Percentiles rank a stretch among this genome's conserved stretches.
phyloP scores from a whole-genome alignment of 2,329 filamentous ascomycete genomes.

The Epichloe aotearoae region DNA sequence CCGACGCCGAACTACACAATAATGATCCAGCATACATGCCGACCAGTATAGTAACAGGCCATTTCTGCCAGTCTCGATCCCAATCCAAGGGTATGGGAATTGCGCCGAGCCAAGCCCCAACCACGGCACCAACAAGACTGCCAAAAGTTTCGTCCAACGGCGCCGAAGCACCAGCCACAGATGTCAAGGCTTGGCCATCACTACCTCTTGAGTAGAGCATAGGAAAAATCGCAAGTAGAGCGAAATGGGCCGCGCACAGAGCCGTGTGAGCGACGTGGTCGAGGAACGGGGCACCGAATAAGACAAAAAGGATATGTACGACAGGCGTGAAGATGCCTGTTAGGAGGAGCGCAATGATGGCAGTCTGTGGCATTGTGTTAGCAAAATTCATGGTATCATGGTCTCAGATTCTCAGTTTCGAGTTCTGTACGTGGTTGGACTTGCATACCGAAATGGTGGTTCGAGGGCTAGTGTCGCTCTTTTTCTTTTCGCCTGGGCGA shows the following conservation, averaged over 20 bases:
- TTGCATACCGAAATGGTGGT: conserved; percentile 32
- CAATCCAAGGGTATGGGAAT: conserved; percentile 93
- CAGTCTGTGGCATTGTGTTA: conserved; percentile 20
- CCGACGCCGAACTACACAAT: conserved; percentile 52
- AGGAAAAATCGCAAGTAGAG: conserved; percentile 64
- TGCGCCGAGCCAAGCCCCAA: conserved; percentile 87
- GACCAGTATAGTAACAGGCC: conserved; percentile 81
- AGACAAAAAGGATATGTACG: conserved; percentile 56
- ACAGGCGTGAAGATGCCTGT: conserved; percentile 56
- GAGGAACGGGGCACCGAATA: conserved; percentile 84
- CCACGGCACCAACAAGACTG: conserved; percentile 58
- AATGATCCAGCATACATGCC: conserved; percentile 72
- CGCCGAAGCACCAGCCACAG: conserved; percentile 49
- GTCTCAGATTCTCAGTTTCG: no score
- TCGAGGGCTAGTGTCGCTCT: conserved; percentile 28
- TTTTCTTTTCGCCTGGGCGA: conserved; percentile 42
- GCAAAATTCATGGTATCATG: no score
- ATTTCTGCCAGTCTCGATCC: conserved; percentile 98
- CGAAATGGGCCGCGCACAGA: conserved; percentile 69
- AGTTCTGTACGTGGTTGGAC: no score
- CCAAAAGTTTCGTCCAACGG: conserved; percentile 81
- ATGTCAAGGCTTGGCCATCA: conserved; percentile 56
- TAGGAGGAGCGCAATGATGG: conserved; percentile 38
- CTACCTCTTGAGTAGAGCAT: conserved; percentile 79
- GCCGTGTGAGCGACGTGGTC: conserved; percentile 68